Conservation (phyloP, 2,329 filamentous ascomycete species). For the Xylaria sp. region DNA sequence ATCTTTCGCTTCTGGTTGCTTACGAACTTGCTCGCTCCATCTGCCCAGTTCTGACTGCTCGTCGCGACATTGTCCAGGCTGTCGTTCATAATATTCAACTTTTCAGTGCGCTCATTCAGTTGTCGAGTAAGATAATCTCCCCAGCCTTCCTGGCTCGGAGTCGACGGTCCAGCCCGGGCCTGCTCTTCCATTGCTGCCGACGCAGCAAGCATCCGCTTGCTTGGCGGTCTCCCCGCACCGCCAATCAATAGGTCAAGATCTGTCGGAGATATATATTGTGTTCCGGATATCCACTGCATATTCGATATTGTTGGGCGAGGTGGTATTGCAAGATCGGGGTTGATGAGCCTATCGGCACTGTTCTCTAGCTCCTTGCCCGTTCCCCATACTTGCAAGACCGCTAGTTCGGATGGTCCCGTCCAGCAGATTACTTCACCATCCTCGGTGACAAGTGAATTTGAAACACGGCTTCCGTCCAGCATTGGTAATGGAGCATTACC, state of each 20-base stretch:
- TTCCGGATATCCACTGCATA: slow-evolving; percentile 95
- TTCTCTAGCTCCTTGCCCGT: slow-evolving; percentile 71
- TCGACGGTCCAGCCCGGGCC: slow-evolving; percentile 52
- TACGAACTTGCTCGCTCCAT: slow-evolving; percentile 89
- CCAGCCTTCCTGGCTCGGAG: slow-evolving; percentile 68
- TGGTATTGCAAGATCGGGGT: slow-evolving; percentile 77
- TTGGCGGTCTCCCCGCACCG: slow-evolving; percentile 85
- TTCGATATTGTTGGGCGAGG: slow-evolving; percentile 93
- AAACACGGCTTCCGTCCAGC: slow-evolving; percentile 78
- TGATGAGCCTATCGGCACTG: slow-evolving; percentile 78
- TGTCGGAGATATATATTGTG: slow-evolving; percentile 85
- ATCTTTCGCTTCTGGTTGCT: slow-evolving; percentile 87
- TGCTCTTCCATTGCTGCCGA: slow-evolving; percentile 78
- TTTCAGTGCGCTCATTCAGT: slow-evolving; percentile 90
- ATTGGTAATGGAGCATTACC: slow-evolving; percentile 72
- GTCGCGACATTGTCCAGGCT: slow-evolving; percentile 84
- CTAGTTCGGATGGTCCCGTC: slow-evolving; percentile 87
- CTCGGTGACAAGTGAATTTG: slow-evolving; percentile 74
- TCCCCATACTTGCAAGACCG: slow-evolving; percentile 86
- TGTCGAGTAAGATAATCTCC: slow-evolving; percentile 86
- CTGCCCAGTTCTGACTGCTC: slow-evolving; percentile 83
- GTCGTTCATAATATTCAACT: slow-evolving; percentile 83
- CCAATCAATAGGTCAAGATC: slow-evolving; percentile 93
- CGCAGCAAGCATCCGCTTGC: slow-evolving; percentile 87
- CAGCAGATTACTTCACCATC: slow-evolving; percentile 88